These are phyloP conservation scores for Venturia nashicola DNA, from an alignment of 2,329 filamentous ascomycete genomes.

Conservation along the genomic window DNA sequence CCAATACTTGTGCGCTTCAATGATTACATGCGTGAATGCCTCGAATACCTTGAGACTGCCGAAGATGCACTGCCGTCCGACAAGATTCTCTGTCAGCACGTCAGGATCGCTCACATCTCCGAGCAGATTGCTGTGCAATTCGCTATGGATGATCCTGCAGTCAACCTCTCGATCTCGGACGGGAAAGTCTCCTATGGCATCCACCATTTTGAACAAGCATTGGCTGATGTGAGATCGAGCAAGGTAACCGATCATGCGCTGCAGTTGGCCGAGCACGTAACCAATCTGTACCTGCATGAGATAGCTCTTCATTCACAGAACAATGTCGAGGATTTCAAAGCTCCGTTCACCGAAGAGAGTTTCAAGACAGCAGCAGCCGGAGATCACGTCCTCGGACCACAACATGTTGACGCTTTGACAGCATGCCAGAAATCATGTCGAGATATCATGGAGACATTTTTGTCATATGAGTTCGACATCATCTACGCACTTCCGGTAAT, in stretches of 20 bases:
- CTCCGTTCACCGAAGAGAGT: slow-evolving; percentile 31
- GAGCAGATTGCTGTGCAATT: slow-evolving; percentile 46
- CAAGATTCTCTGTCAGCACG: slow-evolving; percentile 42
- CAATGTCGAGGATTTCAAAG: slow-evolving; percentile 31
- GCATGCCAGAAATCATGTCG: slow-evolving; percentile 34
- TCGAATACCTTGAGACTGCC: slow-evolving; percentile 44
- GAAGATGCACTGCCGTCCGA: slow-evolving; percentile 46
- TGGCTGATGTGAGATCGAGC: slow-evolving; percentile 18
- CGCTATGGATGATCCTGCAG: slow-evolving; percentile 41
- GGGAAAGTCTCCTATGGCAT: slow-evolving; percentile 42
- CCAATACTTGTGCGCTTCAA: slow-evolving; percentile 48
- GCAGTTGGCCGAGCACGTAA: slow-evolving; percentile 33
- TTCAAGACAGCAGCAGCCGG: slow-evolving; percentile 26
- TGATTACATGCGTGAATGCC: slow-evolving; percentile 47
- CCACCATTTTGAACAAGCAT: slow-evolving; percentile 41
- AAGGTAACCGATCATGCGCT: slow-evolving; percentile 7
- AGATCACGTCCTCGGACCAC: slow-evolving; percentile 31
- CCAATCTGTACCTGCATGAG: slow-evolving; percentile 37
- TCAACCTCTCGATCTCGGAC: slow-evolving; percentile 41
- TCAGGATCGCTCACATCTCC: slow-evolving; percentile 45
- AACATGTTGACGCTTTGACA: slow-evolving; percentile 34
- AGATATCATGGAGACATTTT: slow-evolving; percentile 35
- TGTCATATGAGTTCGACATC: slow-evolving; percentile 33
- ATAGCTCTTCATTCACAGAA: slow-evolving; percentile 34
- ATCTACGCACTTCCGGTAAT: slow-evolving; percentile 32